phyloP scores from a whole-genome alignment of 148 eudicot species.

The Spergularia bocconei region DNA sequence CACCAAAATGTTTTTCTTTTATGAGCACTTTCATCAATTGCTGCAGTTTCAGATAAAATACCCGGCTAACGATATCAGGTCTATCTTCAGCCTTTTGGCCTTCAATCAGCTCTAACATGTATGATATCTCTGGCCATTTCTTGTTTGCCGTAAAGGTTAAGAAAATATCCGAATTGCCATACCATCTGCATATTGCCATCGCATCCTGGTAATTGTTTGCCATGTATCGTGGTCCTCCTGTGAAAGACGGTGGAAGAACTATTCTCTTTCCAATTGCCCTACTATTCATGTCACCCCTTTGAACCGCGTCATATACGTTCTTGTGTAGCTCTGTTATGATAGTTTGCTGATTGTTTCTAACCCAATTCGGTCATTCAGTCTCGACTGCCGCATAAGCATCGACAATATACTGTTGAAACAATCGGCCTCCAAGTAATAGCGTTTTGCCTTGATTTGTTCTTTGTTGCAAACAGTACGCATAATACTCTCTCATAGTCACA shows the following conservation, averaged over 20 bases:
- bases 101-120: no score
- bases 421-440: not conserved
- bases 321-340: not conserved
- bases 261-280: not conserved
- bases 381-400: not conserved
- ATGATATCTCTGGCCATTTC: no score
- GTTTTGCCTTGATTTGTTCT: not conserved
- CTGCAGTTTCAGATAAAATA: no score
- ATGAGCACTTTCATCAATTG: no score
- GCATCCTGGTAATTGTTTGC: not conserved
- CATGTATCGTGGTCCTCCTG: not conserved
- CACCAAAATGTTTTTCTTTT: no score
- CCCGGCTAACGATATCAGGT: no score
- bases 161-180: no score
- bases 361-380: not conserved
- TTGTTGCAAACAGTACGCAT: not conserved
- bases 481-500: not conserved
- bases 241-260: not conserved
- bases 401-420: not conserved
- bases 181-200: no score
- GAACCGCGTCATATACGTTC: not conserved
- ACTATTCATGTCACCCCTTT: no score
- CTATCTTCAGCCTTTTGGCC: no score
- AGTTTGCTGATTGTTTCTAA: not conserved
- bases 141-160: no score